Evolutionary conservation across 768 basidiomycete genomes (phyloP).

Genomic region (Clitopilus passeckerianus): DNA sequence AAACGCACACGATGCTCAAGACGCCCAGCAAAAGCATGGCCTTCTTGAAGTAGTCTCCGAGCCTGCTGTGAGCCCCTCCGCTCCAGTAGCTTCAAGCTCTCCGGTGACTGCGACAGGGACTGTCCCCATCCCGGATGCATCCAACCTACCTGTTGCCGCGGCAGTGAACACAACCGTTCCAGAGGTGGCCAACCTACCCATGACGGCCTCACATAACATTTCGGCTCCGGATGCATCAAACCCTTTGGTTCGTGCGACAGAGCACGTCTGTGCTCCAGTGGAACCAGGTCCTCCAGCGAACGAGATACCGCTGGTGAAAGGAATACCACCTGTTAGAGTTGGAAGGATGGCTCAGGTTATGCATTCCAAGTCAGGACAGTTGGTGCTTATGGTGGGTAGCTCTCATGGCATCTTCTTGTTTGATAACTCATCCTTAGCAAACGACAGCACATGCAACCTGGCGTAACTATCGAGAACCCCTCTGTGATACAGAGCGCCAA

Average conservation of each 20-base stretch:
- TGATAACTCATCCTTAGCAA: background rate
- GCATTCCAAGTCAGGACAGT: background rate
- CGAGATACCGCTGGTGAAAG: background rate
- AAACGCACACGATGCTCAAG: background rate
- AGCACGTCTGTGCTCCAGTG: background rate
- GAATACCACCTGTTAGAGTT: too few species aligned
- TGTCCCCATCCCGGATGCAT: too few species aligned
- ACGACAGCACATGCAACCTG: slow-evolving; percentile 45
- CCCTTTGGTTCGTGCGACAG: background rate
- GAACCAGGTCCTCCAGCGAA: background rate
- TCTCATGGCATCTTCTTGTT: background rate
- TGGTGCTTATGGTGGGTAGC: background rate
- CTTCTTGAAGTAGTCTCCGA: too few species aligned
- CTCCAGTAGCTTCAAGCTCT: background rate
- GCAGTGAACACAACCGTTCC: background rate
- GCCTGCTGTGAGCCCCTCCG: background rate
- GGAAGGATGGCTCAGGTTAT: background rate
- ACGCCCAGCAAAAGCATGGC: background rate
- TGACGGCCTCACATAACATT: background rate
- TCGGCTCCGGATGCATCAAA: background rate
- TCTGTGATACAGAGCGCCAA: slow-evolving; percentile 30
- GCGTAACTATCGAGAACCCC: slow-evolving; percentile 42
- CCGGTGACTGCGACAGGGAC: too few species aligned
- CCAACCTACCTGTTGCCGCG: too few species aligned
- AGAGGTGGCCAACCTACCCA: background rate